Evolutionary conservation across 306 rosid genomes (phyloP).

Genomic region (Cicer judaicum): DNA sequence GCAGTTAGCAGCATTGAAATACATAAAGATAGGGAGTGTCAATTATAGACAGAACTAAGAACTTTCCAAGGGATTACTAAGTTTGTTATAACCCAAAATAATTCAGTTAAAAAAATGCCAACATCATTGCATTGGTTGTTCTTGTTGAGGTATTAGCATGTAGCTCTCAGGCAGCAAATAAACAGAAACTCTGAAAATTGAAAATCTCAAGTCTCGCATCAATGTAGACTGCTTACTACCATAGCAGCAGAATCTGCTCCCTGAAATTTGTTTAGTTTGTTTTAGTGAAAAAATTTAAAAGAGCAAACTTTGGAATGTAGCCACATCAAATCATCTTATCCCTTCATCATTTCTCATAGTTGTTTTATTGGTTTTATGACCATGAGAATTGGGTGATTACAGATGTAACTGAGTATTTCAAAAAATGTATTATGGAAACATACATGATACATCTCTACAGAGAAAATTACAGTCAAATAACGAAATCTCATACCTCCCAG

Average conservation of each 20-base stretch:
- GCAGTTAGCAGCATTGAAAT: conserved; percentile 15
- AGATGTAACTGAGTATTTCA: neutral
- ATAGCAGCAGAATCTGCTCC: conserved; percentile 44
- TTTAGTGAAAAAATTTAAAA: neutral
- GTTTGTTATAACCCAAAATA: conserved; percentile 26
- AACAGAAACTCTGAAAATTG: conserved; percentile 16
- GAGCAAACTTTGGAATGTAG: conserved; percentile 17
- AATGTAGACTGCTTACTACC: neutral
- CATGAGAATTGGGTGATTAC: conserved; percentile 1
- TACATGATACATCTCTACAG: neutral
- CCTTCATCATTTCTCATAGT: neutral
- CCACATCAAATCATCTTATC: neutral
- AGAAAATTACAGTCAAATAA: conserved; percentile 8
- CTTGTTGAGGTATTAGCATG: conserved; percentile 18
- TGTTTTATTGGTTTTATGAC: conserved; percentile 10
- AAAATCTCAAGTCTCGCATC: conserved; percentile 27
- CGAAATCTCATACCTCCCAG: conserved; percentile 38
- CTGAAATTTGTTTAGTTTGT: conserved; percentile 43
- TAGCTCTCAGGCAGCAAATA: conserved; percentile 13
- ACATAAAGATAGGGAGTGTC: conserved; percentile 16
- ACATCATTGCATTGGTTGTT: conserved; percentile 7
- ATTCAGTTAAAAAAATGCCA: conserved; percentile 11
- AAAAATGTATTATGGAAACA: conserved; percentile 24
- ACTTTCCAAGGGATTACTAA: neutral
- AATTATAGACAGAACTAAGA: conserved; percentile 33